Base-by-base conservation (phyloP, 306 rosid genomes). In the Vicia villosa region DNA sequence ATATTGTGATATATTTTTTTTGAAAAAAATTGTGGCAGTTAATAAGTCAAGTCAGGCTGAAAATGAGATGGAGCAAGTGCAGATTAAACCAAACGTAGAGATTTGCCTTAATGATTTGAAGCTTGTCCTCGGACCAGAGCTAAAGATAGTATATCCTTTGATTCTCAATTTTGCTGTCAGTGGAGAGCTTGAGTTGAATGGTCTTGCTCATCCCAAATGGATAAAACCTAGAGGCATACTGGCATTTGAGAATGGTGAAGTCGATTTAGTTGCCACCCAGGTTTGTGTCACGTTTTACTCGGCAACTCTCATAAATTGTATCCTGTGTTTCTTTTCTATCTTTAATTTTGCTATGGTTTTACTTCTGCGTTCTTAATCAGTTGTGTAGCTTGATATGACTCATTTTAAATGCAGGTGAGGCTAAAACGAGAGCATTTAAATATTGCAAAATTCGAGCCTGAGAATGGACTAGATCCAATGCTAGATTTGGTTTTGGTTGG, bases 201-300 rank as follows among this genome's bases (percentile, higher is more conserved):
- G 98, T 45, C 77, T 49, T 22, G 96, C 95, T 51, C 92, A 87
- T 85, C 94, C 96, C 65, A 89, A 89, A 82, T 61, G 84, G 82
- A 92, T 92, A 78, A 79, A 75, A 83, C 98, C 98, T 52, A 92
- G 81, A 82, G 98, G 98, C 61, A 81, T 86, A 81, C 77, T 92
- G 62, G 78, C 92, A 63, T 92, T 92, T 78, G 98, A 89, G 81
- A 92, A 92, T 74, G 98, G 98, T 43, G 96, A 92, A 76, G 95
- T 92, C 5, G 92, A 92, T 86, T 89, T 92, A 58, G 89, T 92
- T 57, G 98, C 98, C 22, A 89, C 98, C 57, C 98, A 92, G 96
- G 98, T 87, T 78, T 78, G 82, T 74, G 70, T 60, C 16, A 21
- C 47, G 14, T 16, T 42, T 26, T 69, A 28, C 64, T 69, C 72